Evolutionary conservation across 176 grass and related monocot genomes (phyloP).

Genomic region (Thalia dealbata): DNA sequence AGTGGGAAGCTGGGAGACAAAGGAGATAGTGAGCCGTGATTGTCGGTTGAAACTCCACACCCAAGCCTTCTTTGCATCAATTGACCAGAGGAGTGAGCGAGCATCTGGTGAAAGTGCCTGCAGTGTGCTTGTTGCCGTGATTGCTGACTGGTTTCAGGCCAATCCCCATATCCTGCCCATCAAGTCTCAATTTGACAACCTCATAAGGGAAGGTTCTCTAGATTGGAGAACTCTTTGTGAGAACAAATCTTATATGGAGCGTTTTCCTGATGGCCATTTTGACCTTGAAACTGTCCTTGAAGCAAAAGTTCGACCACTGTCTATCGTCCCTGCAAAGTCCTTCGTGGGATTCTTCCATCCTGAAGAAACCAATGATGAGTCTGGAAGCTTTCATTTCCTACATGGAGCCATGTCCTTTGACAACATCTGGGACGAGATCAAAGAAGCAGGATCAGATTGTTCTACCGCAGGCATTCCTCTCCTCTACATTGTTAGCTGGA

Average conservation of each 20-base stretch:
- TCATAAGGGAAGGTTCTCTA: conserved; percentile 10
- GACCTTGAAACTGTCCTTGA: conserved; percentile 18
- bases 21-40: conserved; percentile 8
- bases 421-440: conserved; percentile 12
- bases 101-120: conserved; percentile 11
- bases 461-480: background rate
- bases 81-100: conserved; percentile 17
- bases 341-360: conserved; percentile 15
- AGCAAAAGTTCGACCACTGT: conserved; percentile 5
- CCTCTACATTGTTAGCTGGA: conserved; percentile 14
- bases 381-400: background rate
- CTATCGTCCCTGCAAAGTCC: conserved; percentile 6
- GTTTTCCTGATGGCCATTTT: conserved; percentile 13
- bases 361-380: background rate
- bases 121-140: conserved; percentile 7
- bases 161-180: conserved; percentile 1
- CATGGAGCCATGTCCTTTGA: conserved; percentile 13
- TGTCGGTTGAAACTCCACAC: conserved; percentile 5
- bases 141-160: conserved; percentile 13
- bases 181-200: conserved; percentile 13
- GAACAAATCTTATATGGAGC: background rate
- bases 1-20: conserved; percentile 36
- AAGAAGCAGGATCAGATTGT: background rate
- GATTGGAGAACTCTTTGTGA: conserved; percentile 12
- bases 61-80: conserved; percentile 16